These are phyloP conservation scores for Talaromyces adpressus DNA, from an alignment of 495 filamentous ascomycete species.

Conservation along the genomic window DNA sequence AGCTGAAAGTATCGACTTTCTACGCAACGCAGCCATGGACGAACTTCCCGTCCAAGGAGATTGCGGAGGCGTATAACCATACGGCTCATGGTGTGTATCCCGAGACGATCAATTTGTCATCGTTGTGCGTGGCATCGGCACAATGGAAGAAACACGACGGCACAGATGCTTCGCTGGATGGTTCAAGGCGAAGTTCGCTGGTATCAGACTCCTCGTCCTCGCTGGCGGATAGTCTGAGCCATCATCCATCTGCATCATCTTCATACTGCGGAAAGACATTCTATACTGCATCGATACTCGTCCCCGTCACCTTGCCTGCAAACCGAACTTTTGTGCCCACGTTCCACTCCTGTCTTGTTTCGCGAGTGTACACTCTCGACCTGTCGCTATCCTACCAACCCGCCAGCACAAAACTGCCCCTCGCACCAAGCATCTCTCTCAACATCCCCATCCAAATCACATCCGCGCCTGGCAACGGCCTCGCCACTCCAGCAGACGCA, in stretches of 20 bases:
- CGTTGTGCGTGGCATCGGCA: constrained; percentile 55
- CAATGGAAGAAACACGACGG: constrained; percentile 54
- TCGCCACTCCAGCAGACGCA: neutral
- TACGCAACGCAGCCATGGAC: constrained; percentile 58
- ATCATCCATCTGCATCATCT: constrained; percentile 24
- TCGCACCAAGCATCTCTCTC: constrained; percentile 52
- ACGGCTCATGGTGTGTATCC: constrained; percentile 57
- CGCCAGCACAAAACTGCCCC: constrained; percentile 41
- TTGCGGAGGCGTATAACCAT: constrained; percentile 27
- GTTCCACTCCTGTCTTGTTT: constrained; percentile 81
- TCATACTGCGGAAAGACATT: constrained; percentile 35
- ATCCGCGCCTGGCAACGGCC: constrained; percentile 8
- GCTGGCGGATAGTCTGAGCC: constrained; percentile 21
- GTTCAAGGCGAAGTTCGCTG: constrained; percentile 54
- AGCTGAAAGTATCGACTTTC: constrained; percentile 69
- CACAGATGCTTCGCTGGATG: neutral
- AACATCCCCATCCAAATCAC: constrained; percentile 74
- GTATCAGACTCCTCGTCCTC: constrained; percentile 26
- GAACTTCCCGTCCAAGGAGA: constrained; percentile 28
- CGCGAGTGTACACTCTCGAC: constrained; percentile 70
- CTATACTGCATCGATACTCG: constrained; percentile 61
- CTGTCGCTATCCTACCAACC: constrained; percentile 57
- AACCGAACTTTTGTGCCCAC: constrained; percentile 74
- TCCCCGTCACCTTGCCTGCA: constrained; percentile 68
- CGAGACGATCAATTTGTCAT: constrained; percentile 55